phyloP scores from a whole-genome alignment of 495 filamentous ascomycete genomes.

The Clavariopsis aquatica region DNA sequence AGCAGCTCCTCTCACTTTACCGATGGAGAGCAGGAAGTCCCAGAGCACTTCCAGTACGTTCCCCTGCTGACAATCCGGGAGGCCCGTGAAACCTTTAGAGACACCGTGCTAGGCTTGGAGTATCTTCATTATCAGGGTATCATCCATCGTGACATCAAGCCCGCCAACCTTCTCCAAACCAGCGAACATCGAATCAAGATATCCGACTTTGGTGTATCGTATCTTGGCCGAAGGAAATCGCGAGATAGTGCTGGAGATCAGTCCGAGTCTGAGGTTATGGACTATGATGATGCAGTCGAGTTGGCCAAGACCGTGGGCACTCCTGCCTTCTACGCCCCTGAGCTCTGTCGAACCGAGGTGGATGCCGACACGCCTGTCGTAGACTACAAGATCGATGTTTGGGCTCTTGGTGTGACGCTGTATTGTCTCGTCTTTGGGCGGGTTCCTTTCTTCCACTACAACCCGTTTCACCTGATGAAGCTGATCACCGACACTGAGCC shows the following conservation, averaged over 20 bases:
- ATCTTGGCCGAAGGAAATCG: constrained; percentile 74
- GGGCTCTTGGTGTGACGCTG: constrained; percentile 93
- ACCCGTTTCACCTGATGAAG: constrained; percentile 86
- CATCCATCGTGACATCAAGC: constrained; percentile 98
- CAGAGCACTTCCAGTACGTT: constrained; percentile 72
- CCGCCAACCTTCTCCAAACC: constrained; percentile 92
- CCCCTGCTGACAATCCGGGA: constrained; percentile 85
- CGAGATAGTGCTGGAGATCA: constrained; percentile 77
- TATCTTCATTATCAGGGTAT: constrained; percentile 97
- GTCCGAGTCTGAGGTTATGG: constrained; percentile 77
- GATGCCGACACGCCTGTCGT: constrained; percentile 57
- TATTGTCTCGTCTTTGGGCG: constrained; percentile 94
- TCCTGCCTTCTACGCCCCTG: constrained; percentile 95
- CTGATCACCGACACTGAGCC: constrained; percentile 87
- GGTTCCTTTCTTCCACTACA: constrained; percentile 86
- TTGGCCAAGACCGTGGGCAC: constrained; percentile 97
- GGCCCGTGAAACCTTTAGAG: constrained; percentile 84
- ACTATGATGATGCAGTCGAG: constrained; percentile 88
- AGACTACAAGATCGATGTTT: constrained; percentile 84
- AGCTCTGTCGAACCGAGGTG: constrained; percentile 84
- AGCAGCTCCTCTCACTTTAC: constrained; percentile 59
- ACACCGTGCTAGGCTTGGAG: constrained; percentile 90
- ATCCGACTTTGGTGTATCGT: constrained; percentile 99
- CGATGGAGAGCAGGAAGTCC: constrained; percentile 55
- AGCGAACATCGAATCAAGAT: constrained; percentile 88